Base-by-base conservation (phyloP, 2,329 filamentous ascomycete genomes). In the Didymella pinodella region DNA sequence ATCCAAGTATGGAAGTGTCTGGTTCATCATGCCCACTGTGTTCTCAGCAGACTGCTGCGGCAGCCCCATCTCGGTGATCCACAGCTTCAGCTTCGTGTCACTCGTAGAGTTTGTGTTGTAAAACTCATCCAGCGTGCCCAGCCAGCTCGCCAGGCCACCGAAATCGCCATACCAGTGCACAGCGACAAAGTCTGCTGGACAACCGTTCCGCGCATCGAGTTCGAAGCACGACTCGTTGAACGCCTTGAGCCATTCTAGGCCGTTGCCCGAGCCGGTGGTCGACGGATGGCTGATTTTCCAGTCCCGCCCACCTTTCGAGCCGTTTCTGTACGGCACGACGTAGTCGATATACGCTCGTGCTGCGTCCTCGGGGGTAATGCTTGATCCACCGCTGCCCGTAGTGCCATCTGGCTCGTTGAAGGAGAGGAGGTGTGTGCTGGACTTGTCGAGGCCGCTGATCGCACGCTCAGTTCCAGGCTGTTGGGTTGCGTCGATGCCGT, bases 371-470 rank as follows among this genome's bases (percentile, higher is more conserved):
- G 91, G 88, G 1, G 80, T 74, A 28, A 94, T 80, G 63, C 85
- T 80, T 65, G 86, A 89, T 4, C 91, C 91, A 22, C 90, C 90
- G 16, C 80, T 83, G 1, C 72, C 70, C 0, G 67, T 67, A 1
- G 80, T 79, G 12, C 85, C 86, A 70, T 95, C 90, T 1, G 92
- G 92, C 75, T 96, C 91, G 75, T 95, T 95, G 81, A 93, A 93
- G 11, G 82, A 84, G 18, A 95, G 79, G 2, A 92, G 84, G 67
- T 91, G 86, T 38, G 93, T 85, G 2, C 82, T 81, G 40, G 82
- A 78, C 22, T 86, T 78, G 43, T 91, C 83, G 34, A 89, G 79
- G 1, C 67, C 64, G 67, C 80, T 82, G 45, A 94, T 85, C 6
- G 82, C 80, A 70, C 91, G 90, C 1, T 82, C 79, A 1, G 83